Percentiles rank a stretch among this genome's conserved stretches.
Conservation (phyloP, 2,329 filamentous ascomycete genomes). For the Aspergillus luchuensis region DNA sequence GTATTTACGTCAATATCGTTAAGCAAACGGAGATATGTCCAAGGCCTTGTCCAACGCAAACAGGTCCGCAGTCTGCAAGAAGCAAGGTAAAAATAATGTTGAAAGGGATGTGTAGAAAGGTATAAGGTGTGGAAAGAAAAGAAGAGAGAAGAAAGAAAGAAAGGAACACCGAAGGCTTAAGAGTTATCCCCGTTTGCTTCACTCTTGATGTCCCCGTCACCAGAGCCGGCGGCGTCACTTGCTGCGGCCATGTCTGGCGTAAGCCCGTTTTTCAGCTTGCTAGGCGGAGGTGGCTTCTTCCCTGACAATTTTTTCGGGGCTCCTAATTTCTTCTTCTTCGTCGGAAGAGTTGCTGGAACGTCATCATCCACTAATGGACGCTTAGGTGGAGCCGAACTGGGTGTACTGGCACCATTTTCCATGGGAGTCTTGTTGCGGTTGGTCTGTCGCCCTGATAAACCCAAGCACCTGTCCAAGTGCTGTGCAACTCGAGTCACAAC, state of each 20-base stretch:
- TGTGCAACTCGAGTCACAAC: conserved; percentile 63
- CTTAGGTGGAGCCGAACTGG: conserved; percentile 38
- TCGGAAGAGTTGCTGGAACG: conserved; percentile 45
- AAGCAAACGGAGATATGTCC: conserved; percentile 25
- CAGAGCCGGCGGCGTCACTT: conserved; percentile 27
- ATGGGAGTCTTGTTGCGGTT: conserved; percentile 48
- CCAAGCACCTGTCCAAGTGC: conserved; percentile 63
- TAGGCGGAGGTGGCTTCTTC: conserved; percentile 40
- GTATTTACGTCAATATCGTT: conserved; percentile 33
- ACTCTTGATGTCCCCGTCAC: conserved; percentile 38
- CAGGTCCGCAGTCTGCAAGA: conserved; percentile 13
- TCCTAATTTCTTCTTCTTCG: conserved; percentile 52
- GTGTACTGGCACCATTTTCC: conserved; percentile 46
- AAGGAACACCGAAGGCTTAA: conserved; percentile 9
- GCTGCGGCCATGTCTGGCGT: conserved; percentile 37
- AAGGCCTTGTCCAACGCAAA: conserved; percentile 15
- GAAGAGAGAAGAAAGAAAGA: background rate
- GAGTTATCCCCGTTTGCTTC: conserved; percentile 36
- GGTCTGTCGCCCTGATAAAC: conserved; percentile 57
- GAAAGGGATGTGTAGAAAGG: background rate
- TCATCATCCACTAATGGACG: conserved; percentile 45
- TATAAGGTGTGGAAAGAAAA: background rate
- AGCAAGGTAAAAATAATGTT: background rate
- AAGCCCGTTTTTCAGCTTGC: conserved; percentile 46
- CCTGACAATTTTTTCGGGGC: conserved; percentile 39